A percentile compares a stretch with the other conserved stretches of the same genome.
phyloP scores from a whole-genome alignment of 1,139 yeast genomes.

The Maudiozyma humilis region DNA sequence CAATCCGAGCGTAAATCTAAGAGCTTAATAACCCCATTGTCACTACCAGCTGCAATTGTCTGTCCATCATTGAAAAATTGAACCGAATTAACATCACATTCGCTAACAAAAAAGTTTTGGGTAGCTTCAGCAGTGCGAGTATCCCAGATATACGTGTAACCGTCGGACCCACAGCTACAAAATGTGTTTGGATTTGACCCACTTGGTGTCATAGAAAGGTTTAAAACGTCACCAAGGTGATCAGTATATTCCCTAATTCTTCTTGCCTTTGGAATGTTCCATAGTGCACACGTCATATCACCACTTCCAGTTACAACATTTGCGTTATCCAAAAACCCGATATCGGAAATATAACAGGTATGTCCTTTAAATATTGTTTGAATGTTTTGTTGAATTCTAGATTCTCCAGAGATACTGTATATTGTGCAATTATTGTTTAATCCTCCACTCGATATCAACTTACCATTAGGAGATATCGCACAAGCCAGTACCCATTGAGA shows the following conservation, averaged over 20 bases:
- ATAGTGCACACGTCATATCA: conserved; percentile 69
- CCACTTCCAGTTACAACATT: conserved; percentile 70
- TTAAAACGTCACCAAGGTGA: conserved; percentile 74
- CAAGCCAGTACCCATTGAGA: conserved; percentile 76
- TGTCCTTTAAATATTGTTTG: conserved; percentile 64
- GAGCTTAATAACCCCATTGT: conserved; percentile 65
- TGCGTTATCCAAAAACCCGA: conserved; percentile 52
- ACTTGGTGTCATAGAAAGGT: conserved; percentile 35
- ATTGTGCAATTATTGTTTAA: conserved; percentile 71
- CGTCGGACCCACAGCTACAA: conserved; percentile 71
- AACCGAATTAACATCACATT: conserved; percentile 59
- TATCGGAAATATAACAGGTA: conserved; percentile 70
- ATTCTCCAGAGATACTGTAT: conserved; percentile 40
- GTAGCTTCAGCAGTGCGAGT: conserved; percentile 44
- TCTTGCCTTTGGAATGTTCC: conserved; percentile 67
- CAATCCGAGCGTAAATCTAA: conserved; percentile 77
- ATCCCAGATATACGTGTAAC: conserved; percentile 69
- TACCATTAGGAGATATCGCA: conserved; percentile 60
- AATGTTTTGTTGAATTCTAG: conserved; percentile 38
- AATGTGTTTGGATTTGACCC: conserved; percentile 34
- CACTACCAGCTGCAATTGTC: conserved; percentile 64
- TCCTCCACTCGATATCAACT: conserved; percentile 72
- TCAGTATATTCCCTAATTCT: conserved; percentile 54
- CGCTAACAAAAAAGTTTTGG: conserved; percentile 54
- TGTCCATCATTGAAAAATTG: conserved; percentile 66